Conservation (phyloP, 1,284 basidiomycete species). For the Irpex sp. region DNA sequence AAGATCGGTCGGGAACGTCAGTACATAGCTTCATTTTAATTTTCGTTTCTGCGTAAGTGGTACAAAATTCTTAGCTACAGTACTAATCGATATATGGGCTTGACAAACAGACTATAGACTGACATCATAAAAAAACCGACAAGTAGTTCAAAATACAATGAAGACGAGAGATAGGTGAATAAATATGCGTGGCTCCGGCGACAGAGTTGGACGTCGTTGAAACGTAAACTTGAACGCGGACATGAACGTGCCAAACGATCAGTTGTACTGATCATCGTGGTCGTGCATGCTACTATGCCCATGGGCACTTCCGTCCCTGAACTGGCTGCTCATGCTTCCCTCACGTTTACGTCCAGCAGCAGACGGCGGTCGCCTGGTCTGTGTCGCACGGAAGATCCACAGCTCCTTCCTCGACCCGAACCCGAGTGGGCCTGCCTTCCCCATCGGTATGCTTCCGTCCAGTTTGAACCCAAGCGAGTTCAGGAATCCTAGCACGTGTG, state of each 20-base stretch:
- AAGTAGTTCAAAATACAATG: too few species aligned
- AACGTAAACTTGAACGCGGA: not conserved
- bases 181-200: not conserved
- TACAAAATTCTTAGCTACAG: too few species aligned
- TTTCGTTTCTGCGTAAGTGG: too few species aligned
- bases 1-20: too few species aligned
- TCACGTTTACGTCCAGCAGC: constrained; percentile 3
- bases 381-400: constrained; percentile 40
- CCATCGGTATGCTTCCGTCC: constrained; percentile 43
- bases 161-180: not conserved
- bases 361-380: constrained; percentile 6
- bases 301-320: constrained; percentile 4
- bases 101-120: too few species aligned
- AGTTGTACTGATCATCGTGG: constrained; percentile 6
- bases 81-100: too few species aligned
- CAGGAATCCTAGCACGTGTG: constrained; percentile 41
- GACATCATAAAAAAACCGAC: too few species aligned
- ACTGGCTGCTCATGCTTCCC: not conserved
- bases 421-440: constrained; percentile 35
- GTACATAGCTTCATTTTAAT: too few species aligned
- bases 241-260: not conserved
- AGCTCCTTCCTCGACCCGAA: constrained; percentile 41
- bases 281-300: constrained; percentile 5
- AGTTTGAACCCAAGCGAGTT: constrained; percentile 38
- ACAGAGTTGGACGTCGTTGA: not conserved